Conservation (phyloP, 2,329 filamentous ascomycete species). For the Penicillium hesseltinei region DNA sequence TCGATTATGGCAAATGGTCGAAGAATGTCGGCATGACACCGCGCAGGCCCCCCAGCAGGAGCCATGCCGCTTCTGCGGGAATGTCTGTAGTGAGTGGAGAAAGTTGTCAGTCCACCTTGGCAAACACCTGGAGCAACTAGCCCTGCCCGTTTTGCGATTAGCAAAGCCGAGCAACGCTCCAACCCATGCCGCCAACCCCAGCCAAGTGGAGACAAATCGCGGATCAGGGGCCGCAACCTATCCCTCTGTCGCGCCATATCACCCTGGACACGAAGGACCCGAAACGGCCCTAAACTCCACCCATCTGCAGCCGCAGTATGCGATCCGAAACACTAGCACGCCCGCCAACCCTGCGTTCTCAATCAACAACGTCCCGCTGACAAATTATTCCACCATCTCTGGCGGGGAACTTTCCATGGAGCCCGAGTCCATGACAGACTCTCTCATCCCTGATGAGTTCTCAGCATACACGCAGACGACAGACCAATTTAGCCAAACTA, state of each 20-base stretch:
- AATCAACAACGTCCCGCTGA: conserved; percentile 12
- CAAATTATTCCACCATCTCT: conserved; percentile 25
- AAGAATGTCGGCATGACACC: conserved; percentile 73
- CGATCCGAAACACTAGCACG: conserved; percentile 11
- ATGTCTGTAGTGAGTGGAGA: conserved; percentile 80
- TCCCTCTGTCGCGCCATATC: conserved; percentile 3
- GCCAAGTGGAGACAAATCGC: not conserved
- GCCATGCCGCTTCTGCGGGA: conserved; percentile 83
- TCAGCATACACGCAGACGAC: conserved; percentile 13
- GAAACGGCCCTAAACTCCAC: not conserved
- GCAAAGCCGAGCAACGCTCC: conserved; percentile 43
- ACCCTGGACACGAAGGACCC: not conserved
- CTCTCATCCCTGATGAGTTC: conserved; percentile 16
- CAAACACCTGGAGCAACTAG: conserved; percentile 91
- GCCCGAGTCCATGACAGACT: conserved; percentile 27
- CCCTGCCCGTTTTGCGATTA: conserved; percentile 69
- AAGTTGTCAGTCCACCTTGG: conserved; percentile 90
- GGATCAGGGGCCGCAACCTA: conserved; percentile 1
- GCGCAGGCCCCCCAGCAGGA: conserved; percentile 66
- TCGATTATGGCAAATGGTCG: conserved; percentile 73
- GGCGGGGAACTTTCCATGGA: conserved; percentile 28
- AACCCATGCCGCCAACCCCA: conserved; percentile 10
- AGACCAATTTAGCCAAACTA: conserved; percentile 13
- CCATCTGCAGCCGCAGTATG: conserved; percentile 15
- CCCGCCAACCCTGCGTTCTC: conserved; percentile 8